phyloP scores from a whole-genome alignment of 495 filamentous ascomycete species.

The Aspergillus kassunensis region DNA sequence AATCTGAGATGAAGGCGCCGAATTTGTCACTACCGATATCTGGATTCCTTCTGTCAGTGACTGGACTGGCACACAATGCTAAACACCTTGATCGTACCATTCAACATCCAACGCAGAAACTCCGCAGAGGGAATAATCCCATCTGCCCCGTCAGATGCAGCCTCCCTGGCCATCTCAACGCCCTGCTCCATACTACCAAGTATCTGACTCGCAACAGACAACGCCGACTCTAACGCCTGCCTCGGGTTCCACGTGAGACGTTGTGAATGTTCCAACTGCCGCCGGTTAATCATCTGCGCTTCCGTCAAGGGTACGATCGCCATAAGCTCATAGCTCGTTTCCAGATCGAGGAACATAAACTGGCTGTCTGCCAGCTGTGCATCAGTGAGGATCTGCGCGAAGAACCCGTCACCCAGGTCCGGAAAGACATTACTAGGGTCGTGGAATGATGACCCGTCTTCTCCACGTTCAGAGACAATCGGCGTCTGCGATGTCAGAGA shows the following conservation, averaged over 20 bases:
- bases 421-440: too few species aligned
- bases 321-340: neutral
- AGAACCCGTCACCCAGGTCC: too few species aligned
- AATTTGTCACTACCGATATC: constrained; percentile 19
- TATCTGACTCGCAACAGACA: constrained; percentile 3
- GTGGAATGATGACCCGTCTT: too few species aligned
- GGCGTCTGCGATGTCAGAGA: too few species aligned
- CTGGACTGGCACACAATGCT: neutral
- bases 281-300: constrained; percentile 10
- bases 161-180: neutral
- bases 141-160: neutral
- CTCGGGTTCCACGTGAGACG: constrained; percentile 7
- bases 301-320: constrained; percentile 1
- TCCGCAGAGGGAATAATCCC: constrained; percentile 10
- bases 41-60: neutral
- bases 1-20: constrained; percentile 20
- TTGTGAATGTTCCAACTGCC: constrained; percentile 4
- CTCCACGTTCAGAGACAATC: too few species aligned
- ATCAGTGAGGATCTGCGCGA: neutral
- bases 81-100: too few species aligned
- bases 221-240: constrained; percentile 13
- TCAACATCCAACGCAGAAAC: constrained; percentile 23
- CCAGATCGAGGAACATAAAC: neutral
- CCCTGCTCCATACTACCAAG: neutral
- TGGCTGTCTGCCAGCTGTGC: neutral